Evolutionary conservation across 1,284 basidiomycete genomes (phyloP), one percentile per base, ranked within the genome.

Genomic region (Apiotrichum sp.): DNA sequence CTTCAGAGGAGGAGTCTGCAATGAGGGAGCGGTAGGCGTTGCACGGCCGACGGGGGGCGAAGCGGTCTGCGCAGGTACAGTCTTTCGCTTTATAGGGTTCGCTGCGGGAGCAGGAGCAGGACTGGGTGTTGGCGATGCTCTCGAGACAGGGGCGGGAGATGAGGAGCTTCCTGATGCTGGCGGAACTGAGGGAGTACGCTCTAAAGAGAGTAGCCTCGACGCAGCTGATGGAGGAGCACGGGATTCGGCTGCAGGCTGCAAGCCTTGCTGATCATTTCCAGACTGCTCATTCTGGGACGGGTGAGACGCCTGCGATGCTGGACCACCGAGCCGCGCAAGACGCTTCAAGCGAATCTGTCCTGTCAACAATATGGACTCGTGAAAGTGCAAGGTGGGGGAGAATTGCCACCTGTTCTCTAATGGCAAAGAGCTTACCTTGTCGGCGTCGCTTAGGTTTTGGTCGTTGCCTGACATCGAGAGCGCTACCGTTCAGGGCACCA

Each of bases 281-380:
- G 22, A 22, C 22, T 22, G 22, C 22, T 22, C 22, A 22, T 52
- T 53, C 46, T 34, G 52, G n/a, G 57, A n/a, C 6, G 35, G 2
- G 32, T 16, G 14, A 38, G 36, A 7, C 36, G 39, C 39, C 40
- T 41, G 49, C 9, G 47, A 29, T 9, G 47, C 34, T 10, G 76
- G 62, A 46, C 72, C 75, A 67, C 87, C 86, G 32, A 92, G 79
- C 69, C 86, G 87, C 45, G 87, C 89, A 42, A 93, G 80, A 57
- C 90, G 84, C 77, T 92, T 93, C 72, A 89, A 77, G 63, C 90
- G 88, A 69, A 93, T 91, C 90, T 93, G 70, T 39, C 16, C 39
- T 29, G 32, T 50, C 51, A 52, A 16, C 33, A 52, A 7, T 39
- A 31, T 8, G 33, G 29, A n/a, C 11, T 38, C 13, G 22, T 22